Evolutionary conservation across 345 rosid genomes (phyloP), one percentile per base, ranked within the genome.

Genomic region (Raphanus sativus): DNA sequence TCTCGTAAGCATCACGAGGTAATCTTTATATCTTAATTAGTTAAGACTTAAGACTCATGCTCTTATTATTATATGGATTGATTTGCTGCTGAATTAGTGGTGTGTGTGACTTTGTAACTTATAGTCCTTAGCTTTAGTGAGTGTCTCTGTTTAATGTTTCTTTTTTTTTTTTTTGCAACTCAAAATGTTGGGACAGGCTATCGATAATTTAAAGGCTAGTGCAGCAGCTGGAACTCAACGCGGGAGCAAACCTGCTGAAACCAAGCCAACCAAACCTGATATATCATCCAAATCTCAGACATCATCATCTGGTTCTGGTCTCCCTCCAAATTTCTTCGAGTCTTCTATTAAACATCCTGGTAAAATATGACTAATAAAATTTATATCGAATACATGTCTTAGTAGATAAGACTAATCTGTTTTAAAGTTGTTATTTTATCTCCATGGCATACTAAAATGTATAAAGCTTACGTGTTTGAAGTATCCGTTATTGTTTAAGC

Each of bases 1-100:
- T 95, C 98, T 70, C 93, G 94, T 67, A 95, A 95, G 78, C 99
- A 92, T 82, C 90, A 69, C 42, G 90, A 92, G 98, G 98, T 87
- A 72, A 33, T 4, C 4, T n/a, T n/a, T n/a, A n/a, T n/a, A n/a
- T n/a, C n/a, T 60, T 60, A 12, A 1, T 28, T 13, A 59, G 8
- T 4, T 25, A 24, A 4, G 4, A 11, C 8, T 26, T n/a, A n/a
- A n/a, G n/a, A n/a, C n/a, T 2, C 7, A 26, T 59, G 33, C 16
- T 26, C 32, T 11, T 61, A 1, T 26, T 26, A 11, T 11, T 26
- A 6, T 61, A 11, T 21, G 21, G 21, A 21, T 21, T n/a, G 65
- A 12, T 30, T 11, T 55, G 33, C 24, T 62, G 5, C 38, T 62
- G 65, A 62, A 6, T 0, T 6, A n/a, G 15, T 26, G 64, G 45